Percentiles rank a stretch among this genome's conserved stretches.
These are phyloP conservation scores for Tulasnella calospora DNA, from an alignment of 768 basidiomycete species.

Conservation along the genomic window DNA sequence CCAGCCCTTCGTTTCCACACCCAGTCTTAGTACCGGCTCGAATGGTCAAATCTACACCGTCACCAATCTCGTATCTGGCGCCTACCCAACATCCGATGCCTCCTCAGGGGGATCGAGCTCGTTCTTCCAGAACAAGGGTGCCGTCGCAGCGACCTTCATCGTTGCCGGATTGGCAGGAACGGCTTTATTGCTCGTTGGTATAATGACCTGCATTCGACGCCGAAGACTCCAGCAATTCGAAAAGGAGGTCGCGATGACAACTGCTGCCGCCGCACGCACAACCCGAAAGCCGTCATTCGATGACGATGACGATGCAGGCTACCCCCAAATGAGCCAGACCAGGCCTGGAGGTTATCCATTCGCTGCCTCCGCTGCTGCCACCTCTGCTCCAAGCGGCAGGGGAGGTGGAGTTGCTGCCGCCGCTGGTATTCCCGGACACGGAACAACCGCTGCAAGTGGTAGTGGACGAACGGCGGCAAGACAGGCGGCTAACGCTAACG, in stretches of 20 bases:
- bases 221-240: constrained; percentile 63
- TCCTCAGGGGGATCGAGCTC: not conserved
- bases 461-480: not conserved
- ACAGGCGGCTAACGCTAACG: not conserved
- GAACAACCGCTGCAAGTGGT: not conserved
- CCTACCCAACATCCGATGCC: not conserved
- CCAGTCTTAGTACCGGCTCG: not conserved
- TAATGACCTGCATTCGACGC: constrained; percentile 54
- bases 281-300: not conserved
- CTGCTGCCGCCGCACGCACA: constrained; percentile 51
- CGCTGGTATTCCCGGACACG: not conserved
- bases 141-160: constrained; percentile 66
- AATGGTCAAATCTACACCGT: constrained; percentile 25
- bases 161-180: constrained; percentile 61
- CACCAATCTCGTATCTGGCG: constrained; percentile 9
- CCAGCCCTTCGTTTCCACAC: not conserved
- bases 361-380: not conserved
- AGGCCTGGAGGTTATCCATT: not conserved
- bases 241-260: constrained; percentile 67
- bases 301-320: constrained; percentile 8
- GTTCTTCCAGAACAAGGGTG: constrained; percentile 68
- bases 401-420: not conserved
- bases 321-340: not conserved
- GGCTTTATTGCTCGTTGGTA: constrained; percentile 47
- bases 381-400: not conserved